Conservation (phyloP, 176 grass and related monocot genomes). For the Ensete glaucum region DNA sequence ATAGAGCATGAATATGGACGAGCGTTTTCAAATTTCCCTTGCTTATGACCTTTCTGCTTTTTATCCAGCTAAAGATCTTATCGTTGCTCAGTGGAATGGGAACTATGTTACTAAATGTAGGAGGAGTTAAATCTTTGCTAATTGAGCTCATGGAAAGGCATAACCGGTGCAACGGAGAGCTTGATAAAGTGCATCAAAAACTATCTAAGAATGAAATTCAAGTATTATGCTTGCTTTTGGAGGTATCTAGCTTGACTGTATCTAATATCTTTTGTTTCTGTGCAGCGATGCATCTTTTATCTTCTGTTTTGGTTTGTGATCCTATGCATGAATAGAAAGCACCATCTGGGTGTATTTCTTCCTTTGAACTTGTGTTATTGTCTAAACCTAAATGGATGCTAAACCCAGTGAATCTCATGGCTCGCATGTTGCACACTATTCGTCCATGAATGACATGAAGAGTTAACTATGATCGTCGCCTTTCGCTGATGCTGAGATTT, state of each 20-base stretch:
- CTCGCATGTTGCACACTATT: too few relatives aligned
- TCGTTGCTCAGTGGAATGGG: conserved; percentile 80
- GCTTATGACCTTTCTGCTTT: conserved; percentile 9
- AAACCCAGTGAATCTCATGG: too few relatives aligned
- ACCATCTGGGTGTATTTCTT: too few relatives aligned
- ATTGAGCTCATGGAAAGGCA: conserved; percentile 44
- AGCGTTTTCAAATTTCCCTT: neutral
- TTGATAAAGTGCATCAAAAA: conserved; percentile 28
- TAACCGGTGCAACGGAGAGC: conserved; percentile 25
- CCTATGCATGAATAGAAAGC: too few relatives aligned
- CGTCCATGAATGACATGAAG: too few relatives aligned
- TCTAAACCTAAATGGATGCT: too few relatives aligned
- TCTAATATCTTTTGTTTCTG: neutral
- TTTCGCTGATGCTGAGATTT: too few relatives aligned
- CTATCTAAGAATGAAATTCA: conserved; percentile 52
- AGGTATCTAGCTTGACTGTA: conserved; percentile 33
- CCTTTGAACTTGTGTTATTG: too few relatives aligned
- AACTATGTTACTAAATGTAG: conserved; percentile 44
- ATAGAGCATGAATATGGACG: neutral
- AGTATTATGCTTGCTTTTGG: conserved; percentile 75
- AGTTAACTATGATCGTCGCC: too few relatives aligned
- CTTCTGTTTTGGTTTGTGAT: too few relatives aligned
- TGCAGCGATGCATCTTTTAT: too few relatives aligned
- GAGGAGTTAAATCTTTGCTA: conserved; percentile 54
- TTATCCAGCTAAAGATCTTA: conserved; percentile 61